A percentile compares a stretch with the other conserved stretches of the same genome.
Conservation (phyloP, 495 filamentous ascomycete genomes). For the Trichocladium antarcticum region DNA sequence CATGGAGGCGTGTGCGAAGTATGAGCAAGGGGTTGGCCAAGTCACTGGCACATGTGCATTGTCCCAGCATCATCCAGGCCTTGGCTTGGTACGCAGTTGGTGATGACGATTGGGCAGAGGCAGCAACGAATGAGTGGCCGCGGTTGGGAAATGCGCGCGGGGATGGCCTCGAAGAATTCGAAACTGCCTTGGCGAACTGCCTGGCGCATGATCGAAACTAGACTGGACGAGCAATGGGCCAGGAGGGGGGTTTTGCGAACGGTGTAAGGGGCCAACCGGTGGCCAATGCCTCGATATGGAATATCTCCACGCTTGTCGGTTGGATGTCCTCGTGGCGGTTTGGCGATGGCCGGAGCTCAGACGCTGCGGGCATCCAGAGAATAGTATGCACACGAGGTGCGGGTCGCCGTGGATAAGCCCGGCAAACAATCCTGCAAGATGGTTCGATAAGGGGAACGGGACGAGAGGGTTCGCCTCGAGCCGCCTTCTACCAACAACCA, state of each 20-base stretch:
- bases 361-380: slow-evolving; percentile 1
- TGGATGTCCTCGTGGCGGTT: slow-evolving; percentile 7
- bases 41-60: background rate
- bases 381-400: too few relatives aligned
- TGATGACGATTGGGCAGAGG: slow-evolving; percentile 5
- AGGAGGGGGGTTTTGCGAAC: slow-evolving; percentile 11
- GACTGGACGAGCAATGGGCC: slow-evolving; percentile 1
- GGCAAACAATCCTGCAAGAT: slow-evolving; percentile 9
- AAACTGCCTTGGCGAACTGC: slow-evolving; percentile 14
- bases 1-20: background rate
- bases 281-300: slow-evolving; percentile 16
- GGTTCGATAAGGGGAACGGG: slow-evolving; percentile 8
- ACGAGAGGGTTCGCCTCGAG: slow-evolving; percentile 24
- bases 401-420: slow-evolving; percentile 6
- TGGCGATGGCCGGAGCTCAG: background rate
- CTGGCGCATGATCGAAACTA: slow-evolving; percentile 9
- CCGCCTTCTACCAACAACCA: slow-evolving; percentile 19
- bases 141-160: background rate
- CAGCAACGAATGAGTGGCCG: slow-evolving; percentile 8
- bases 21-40: background rate
- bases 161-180: slow-evolving; percentile 16
- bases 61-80: slow-evolving; percentile 2
- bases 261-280: slow-evolving; percentile 7
- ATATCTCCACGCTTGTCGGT: too few relatives aligned
- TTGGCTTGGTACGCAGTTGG: slow-evolving; percentile 5